phyloP scores from a whole-genome alignment of 768 basidiomycete genomes.

The Macrolepiota albuminosa region DNA sequence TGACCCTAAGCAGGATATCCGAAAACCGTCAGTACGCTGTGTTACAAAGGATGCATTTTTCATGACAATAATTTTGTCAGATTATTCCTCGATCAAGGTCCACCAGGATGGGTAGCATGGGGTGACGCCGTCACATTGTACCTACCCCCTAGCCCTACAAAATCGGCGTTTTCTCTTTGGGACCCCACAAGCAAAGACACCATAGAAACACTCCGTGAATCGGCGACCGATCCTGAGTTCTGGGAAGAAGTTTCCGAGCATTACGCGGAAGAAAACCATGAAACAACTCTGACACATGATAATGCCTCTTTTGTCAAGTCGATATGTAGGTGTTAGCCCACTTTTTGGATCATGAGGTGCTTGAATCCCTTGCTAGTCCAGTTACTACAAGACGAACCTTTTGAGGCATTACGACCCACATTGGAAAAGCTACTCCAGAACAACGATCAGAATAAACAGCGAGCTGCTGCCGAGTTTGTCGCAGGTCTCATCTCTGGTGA shows the following conservation, averaged over 20 bases:
- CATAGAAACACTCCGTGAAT: slow-evolving; percentile 43
- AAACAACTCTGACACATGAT: slow-evolving; percentile 59
- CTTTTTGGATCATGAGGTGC: not conserved
- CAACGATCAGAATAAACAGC: slow-evolving; percentile 81
- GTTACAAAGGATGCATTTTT: not conserved
- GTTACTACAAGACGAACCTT: slow-evolving; percentile 69
- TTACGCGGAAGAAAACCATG: slow-evolving; percentile 76
- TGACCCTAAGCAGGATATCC: slow-evolving; percentile 25
- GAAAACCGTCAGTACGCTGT: slow-evolving; percentile 39
- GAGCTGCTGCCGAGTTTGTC: slow-evolving; percentile 81
- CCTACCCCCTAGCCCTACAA: slow-evolving; percentile 37
- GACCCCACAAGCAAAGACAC: slow-evolving; percentile 47
- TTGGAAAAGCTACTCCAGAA: slow-evolving; percentile 61
- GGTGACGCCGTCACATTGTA: slow-evolving; percentile 39
- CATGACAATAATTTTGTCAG: slow-evolving; percentile 23
- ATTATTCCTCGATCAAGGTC: slow-evolving; percentile 49
- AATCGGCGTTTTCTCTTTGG: slow-evolving; percentile 58
- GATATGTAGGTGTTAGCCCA: slow-evolving; percentile 50
- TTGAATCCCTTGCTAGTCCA: slow-evolving; percentile 46
- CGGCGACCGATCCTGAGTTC: slow-evolving; percentile 44
- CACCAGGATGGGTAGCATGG: slow-evolving; percentile 72
- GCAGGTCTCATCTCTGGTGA: slow-evolving; percentile 66
- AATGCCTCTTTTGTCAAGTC: slow-evolving; percentile 72
- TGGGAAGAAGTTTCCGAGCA: slow-evolving; percentile 68
- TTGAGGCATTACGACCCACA: slow-evolving; percentile 55